Base-by-base conservation (phyloP, 441 rosid genomes). In the Gossypium lobatum region DNA sequence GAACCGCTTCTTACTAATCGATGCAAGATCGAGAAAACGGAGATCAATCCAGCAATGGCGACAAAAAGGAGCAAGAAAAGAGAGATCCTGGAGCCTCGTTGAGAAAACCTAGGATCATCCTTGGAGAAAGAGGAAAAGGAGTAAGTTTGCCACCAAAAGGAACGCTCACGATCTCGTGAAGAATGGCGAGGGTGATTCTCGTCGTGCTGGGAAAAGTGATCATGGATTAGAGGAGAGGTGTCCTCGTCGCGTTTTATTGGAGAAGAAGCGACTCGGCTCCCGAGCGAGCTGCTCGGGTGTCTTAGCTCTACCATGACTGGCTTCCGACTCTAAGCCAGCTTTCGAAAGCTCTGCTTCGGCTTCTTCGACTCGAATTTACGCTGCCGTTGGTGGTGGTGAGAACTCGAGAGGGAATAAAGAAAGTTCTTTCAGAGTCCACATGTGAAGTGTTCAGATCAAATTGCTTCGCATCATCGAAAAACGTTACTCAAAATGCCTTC, bases 251-350 rank as follows among this genome's bases (percentile, higher is more conserved):
- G 96, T 80, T 87, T 88, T 87, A 83, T 79, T 6, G 99, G 99
- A 39, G 99, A 95, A 52, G 93, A 85, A 53, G 91, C 70, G 80
- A 90, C 82, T 74, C 98, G 88, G 86, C 89, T 82, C 16, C 98
- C 99, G 71, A 85, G 76, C 76, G 96, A 93, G 84, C 91, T 86
- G 84, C 90, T 86, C 80, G 97, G 89, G 88, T 95, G 95, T 81
- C 99, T 82, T 52, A 90, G 90, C 97, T 95, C 99, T 50, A 86
- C 99, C 94, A 88, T 83, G 55, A 86, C 93, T 71, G 91, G 84
- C 82, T 90, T 91, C 42, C 96, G 98, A 81, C 97, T 95, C 81
- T 79, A 92, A 79, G 97, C 89, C 95, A 94, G 88, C 80, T 85
- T 87, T 50, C 37, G 42, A 48, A 25, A 20, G 42, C 58, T 26